A percentile compares a stretch with the other conserved stretches of the same genome.
Evolutionary conservation across 495 filamentous ascomycete species (phyloP).

Genomic region (Schizothecium vesticola): DNA sequence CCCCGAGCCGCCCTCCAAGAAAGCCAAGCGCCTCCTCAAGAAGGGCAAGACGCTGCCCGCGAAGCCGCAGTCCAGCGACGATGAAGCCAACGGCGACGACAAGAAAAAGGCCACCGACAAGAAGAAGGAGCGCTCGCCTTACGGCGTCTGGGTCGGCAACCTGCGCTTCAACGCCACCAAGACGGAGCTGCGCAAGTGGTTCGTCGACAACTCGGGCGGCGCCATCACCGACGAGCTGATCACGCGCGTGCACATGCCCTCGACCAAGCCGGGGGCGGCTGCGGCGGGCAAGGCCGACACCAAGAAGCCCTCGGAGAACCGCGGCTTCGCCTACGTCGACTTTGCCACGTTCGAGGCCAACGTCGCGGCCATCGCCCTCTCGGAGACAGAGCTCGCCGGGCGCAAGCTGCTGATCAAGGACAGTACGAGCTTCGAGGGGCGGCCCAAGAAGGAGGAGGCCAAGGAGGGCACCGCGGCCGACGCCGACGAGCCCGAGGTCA

Average conservation of each 20-base stretch:
- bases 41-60: constrained; percentile 56
- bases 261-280: constrained; percentile 26
- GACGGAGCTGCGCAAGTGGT: constrained; percentile 65
- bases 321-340: constrained; percentile 94
- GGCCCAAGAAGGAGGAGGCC: constrained; percentile 47
- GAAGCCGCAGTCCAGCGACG: constrained; percentile 39
- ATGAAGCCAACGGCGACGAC: constrained; percentile 36
- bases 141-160: constrained; percentile 96
- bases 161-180: constrained; percentile 73
- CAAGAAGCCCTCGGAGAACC: constrained; percentile 49
- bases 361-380: constrained; percentile 66
- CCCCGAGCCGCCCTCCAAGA: constrained; percentile 92
- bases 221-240: constrained; percentile 63
- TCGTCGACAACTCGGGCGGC: constrained; percentile 60
- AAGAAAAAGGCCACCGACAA: constrained; percentile 28
- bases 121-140: constrained; percentile 61
- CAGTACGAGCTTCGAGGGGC: constrained; percentile 75
- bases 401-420: constrained; percentile 89
- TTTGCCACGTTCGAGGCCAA: constrained; percentile 65
- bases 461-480: constrained; percentile 17
- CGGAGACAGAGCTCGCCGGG: constrained; percentile 68
- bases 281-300: constrained; percentile 8
- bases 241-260: constrained; percentile 78
- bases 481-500: constrained; percentile 31
- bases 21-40: constrained; percentile 73